phyloP scores from a whole-genome alignment of 2,329 filamentous ascomycete genomes.

The Aureobasidium sp. region DNA sequence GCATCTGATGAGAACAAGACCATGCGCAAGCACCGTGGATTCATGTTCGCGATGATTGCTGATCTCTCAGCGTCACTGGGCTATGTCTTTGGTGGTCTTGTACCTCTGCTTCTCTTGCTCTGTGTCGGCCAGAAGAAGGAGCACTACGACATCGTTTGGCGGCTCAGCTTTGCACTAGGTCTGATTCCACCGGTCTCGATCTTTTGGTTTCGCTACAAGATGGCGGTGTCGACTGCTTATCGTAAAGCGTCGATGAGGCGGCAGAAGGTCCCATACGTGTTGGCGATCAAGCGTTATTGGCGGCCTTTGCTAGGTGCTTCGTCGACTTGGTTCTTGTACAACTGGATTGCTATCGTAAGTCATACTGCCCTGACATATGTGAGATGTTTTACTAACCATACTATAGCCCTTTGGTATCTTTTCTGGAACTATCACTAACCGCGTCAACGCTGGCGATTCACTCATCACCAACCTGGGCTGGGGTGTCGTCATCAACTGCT shows the following conservation, averaged over 20 bases:
- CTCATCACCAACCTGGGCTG: constrained; percentile 81
- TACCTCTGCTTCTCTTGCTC: constrained; percentile 55
- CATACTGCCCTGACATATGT: constrained; percentile 32
- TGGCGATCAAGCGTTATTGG: constrained; percentile 73
- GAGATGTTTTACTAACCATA: neutral
- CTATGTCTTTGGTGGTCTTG: constrained; percentile 52
- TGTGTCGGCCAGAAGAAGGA: constrained; percentile 51
- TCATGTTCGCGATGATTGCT: constrained; percentile 63
- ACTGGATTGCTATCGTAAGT: constrained; percentile 76
- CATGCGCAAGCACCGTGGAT: constrained; percentile 55
- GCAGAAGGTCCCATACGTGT: constrained; percentile 52
- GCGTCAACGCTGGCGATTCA: constrained; percentile 64
- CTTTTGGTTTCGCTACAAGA: constrained; percentile 72
- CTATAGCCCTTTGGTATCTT: constrained; percentile 75
- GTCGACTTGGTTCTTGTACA: constrained; percentile 79
- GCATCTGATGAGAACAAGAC: constrained; percentile 55
- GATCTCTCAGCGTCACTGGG: constrained; percentile 58
- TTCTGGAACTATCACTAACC: constrained; percentile 75
- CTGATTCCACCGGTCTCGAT: constrained; percentile 77
- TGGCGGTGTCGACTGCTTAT: constrained; percentile 82
- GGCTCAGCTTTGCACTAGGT: constrained; percentile 81
- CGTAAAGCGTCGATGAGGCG: constrained; percentile 72
- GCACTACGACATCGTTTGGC: constrained; percentile 69
- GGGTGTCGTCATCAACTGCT: constrained; percentile 88
- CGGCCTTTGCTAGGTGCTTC: constrained; percentile 73